phyloP scores from a whole-genome alignment of 495 filamentous ascomycete species.

The Hypoxylon crocopeplum region DNA sequence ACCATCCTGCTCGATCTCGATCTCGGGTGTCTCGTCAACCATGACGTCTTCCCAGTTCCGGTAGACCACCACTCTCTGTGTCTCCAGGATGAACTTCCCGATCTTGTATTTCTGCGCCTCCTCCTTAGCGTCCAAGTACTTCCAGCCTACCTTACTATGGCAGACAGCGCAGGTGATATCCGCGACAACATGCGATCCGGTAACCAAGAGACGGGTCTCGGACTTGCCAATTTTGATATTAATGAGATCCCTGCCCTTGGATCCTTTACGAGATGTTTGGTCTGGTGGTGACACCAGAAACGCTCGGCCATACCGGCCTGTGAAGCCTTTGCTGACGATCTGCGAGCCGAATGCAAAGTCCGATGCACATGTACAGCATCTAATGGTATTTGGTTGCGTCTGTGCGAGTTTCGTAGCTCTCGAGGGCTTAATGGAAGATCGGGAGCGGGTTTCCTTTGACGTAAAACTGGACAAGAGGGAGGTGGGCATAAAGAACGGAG shows the following conservation, averaged over 20 bases:
- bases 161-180: constrained; percentile 65
- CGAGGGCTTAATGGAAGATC: constrained; percentile 8
- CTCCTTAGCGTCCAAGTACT: constrained; percentile 87
- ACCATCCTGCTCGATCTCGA: constrained; percentile 20
- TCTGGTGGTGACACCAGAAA: constrained; percentile 75
- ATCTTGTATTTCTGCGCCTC: constrained; percentile 87
- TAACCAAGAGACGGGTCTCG: constrained; percentile 77
- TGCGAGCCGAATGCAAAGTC: constrained; percentile 79
- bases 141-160: constrained; percentile 82
- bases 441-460: constrained; percentile 11
- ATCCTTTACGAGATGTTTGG: constrained; percentile 29
- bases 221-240: constrained; percentile 58
- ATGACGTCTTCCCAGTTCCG: constrained; percentile 71
- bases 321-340: constrained; percentile 92
- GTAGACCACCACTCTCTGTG: constrained; percentile 69
- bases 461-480: constrained; percentile 21
- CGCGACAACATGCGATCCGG: constrained; percentile 73
- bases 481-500: constrained; percentile 25
- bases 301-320: constrained; percentile 89
- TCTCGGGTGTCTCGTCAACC: constrained; percentile 24
- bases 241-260: constrained; percentile 40
- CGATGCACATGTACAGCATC: constrained; percentile 74
- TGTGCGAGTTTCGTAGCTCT: constrained; percentile 37
- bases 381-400: constrained; percentile 59
- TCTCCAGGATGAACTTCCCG: constrained; percentile 96